Evolutionary conservation across 1,284 basidiomycete genomes (phyloP).

Genomic region (Cystobasidium sp.): DNA sequence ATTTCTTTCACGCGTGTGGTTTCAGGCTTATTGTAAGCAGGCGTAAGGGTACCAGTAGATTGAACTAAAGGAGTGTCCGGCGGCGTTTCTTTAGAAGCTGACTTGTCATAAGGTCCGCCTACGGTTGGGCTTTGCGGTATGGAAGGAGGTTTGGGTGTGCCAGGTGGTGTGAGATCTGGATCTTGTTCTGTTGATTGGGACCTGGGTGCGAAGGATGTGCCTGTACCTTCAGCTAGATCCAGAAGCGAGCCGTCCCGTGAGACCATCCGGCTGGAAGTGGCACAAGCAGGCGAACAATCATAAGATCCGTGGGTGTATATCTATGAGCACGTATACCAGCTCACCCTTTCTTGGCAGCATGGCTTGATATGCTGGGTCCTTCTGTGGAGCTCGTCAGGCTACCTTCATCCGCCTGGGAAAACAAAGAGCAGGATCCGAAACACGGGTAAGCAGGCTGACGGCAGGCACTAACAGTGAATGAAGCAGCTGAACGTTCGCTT

Average conservation of each 20-base stretch:
- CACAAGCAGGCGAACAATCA: neutral
- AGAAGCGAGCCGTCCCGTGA: slow-evolving; percentile 32
- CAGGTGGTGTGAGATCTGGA: slow-evolving; percentile 34
- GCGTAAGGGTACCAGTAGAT: neutral
- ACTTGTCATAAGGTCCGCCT: neutral
- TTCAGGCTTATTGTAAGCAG: slow-evolving; percentile 12
- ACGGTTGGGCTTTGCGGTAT: slow-evolving; percentile 8
- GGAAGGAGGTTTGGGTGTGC: slow-evolving; percentile 22
- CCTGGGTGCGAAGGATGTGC: slow-evolving; percentile 11
- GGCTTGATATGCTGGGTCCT: slow-evolving; percentile 16
- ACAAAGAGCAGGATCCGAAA: neutral
- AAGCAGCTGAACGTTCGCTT: neutral
- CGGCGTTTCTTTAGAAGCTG: slow-evolving; percentile 13
- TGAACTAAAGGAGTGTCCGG: slow-evolving; percentile 21
- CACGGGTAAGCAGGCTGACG: neutral
- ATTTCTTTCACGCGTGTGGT: slow-evolving; percentile 43
- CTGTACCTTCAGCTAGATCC: slow-evolving; percentile 9
- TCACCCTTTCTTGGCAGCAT: slow-evolving; percentile 42
- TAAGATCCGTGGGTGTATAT: too few species aligned
- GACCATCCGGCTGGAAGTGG: slow-evolving; percentile 30
- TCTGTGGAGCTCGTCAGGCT: neutral
- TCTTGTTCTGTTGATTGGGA: slow-evolving; percentile 2
- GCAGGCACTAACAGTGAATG: neutral
- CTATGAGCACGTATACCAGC: neutral
- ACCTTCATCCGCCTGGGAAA: slow-evolving; percentile 21